phyloP scores from a whole-genome alignment of 176 grass and related monocot species.

The Tillandsia fasciculata region DNA sequence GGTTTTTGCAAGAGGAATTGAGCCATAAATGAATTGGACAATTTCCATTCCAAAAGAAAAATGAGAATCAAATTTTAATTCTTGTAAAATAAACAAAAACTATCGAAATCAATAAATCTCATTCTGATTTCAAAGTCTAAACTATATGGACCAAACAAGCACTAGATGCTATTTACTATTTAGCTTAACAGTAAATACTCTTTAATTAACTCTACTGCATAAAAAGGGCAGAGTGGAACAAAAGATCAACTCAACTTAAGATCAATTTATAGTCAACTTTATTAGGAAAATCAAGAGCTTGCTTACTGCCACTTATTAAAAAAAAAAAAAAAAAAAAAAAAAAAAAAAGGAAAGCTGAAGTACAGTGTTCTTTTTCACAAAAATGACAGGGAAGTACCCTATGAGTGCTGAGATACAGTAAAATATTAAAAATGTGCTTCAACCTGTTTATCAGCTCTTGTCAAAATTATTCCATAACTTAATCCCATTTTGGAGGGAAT shows the following conservation, averaged over 20 bases:
- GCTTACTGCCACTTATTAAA: too few relatives aligned
- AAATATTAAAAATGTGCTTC: neutral
- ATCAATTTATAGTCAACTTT: neutral
- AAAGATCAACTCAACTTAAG: neutral
- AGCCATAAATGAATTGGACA: too few relatives aligned
- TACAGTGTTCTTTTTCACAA: neutral
- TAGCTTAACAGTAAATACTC: too few relatives aligned
- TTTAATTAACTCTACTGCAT: neutral
- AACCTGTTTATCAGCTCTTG: neutral
- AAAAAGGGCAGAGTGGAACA: neutral
- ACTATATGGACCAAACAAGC: too few relatives aligned
- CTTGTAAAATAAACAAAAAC: too few relatives aligned
- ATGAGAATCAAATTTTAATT: too few relatives aligned
- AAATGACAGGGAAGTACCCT: neutral
- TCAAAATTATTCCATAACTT: slow-evolving; percentile 3
- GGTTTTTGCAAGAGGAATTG: too few relatives aligned
- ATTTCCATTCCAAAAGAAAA: too few relatives aligned
- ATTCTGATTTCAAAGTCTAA: too few relatives aligned
- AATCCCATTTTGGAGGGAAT: neutral
- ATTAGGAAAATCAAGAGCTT: neutral
- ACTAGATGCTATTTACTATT: too few relatives aligned
- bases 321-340: neutral
- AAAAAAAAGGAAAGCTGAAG: neutral
- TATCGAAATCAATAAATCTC: too few relatives aligned
- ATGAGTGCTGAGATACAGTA: neutral